These are phyloP conservation scores for Chytriomyces sp. DNA, from an alignment of 192 early-diverging fungal species.

Conservation along the genomic window DNA sequence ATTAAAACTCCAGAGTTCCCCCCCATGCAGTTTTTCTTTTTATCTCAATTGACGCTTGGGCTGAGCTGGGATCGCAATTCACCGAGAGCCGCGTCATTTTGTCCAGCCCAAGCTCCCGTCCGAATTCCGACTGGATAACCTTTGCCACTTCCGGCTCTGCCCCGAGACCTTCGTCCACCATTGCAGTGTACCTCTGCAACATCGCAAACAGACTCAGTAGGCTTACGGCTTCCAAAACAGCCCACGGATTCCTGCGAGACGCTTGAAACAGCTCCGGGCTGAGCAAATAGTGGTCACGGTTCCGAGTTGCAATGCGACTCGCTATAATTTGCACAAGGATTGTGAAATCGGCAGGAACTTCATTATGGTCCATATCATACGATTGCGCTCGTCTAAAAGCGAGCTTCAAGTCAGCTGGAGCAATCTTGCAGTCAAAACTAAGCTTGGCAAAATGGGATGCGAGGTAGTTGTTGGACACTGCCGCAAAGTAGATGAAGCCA, in stretches of 20 bases:
- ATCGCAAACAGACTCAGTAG: neutral
- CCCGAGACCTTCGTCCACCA: constrained; percentile 1
- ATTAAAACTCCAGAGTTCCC: no score
- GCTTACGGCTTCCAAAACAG: neutral
- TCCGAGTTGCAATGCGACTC: neutral
- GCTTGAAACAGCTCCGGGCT: neutral
- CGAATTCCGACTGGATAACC: neutral
- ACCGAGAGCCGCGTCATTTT: no score
- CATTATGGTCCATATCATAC: neutral
- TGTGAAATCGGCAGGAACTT: neutral
- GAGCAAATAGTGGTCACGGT: neutral
- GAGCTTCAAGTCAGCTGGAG: neutral
- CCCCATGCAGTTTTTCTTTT: no score
- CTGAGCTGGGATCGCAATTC: no score
- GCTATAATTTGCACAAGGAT: neutral
- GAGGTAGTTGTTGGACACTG: constrained; percentile 6
- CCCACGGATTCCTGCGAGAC: constrained; percentile 15
- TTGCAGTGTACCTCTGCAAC: constrained; percentile 17
- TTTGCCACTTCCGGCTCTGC: neutral
- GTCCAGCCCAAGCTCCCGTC: neutral
- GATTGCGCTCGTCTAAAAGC: neutral
- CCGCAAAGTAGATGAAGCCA: constrained; percentile 10
- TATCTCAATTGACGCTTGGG: no score
- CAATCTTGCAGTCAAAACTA: neutral
- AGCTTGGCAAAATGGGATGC: constrained; percentile 7